Evolutionary conservation across 495 filamentous ascomycete genomes (phyloP).

Genomic region (Aspergillus carlsbadensis): DNA sequence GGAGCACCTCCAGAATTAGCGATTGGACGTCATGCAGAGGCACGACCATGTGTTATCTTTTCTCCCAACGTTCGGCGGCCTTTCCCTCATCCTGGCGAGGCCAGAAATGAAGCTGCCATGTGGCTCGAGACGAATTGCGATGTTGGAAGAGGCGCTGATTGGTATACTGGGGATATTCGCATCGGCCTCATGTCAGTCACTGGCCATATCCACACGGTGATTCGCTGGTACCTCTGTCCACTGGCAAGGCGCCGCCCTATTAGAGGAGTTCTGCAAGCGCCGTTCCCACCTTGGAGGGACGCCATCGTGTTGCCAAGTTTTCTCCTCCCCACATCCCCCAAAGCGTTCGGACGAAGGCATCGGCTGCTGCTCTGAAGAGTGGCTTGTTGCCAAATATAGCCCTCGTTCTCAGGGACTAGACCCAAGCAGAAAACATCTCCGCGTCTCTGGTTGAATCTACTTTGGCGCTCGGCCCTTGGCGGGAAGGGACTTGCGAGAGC

Average conservation of each 20-base stretch:
- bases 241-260: conserved; percentile 23
- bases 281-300: conserved; percentile 25
- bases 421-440: conserved; percentile 21
- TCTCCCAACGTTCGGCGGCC: conserved; percentile 4
- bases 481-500: neutral
- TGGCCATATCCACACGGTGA: neutral
- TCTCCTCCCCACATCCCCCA: neutral
- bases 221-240: conserved; percentile 19
- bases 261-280: conserved; percentile 36
- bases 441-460: conserved; percentile 1
- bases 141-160: conserved; percentile 7
- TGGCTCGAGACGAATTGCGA: conserved; percentile 1
- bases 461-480: conserved; percentile 9
- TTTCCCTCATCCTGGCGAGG: conserved; percentile 14
- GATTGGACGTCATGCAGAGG: conserved; percentile 2
- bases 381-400: conserved; percentile 28
- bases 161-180: conserved; percentile 7
- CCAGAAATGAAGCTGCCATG: conserved; percentile 14
- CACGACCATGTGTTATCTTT: conserved; percentile 1
- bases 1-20: neutral
- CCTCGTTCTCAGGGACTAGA: conserved; percentile 10
- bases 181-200: neutral
- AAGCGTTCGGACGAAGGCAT: neutral
- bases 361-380: neutral
- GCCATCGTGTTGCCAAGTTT: conserved; percentile 8